Evolutionary conservation across 768 basidiomycete species (phyloP).

Genomic region (Tubosaeta brunneosetosa): DNA sequence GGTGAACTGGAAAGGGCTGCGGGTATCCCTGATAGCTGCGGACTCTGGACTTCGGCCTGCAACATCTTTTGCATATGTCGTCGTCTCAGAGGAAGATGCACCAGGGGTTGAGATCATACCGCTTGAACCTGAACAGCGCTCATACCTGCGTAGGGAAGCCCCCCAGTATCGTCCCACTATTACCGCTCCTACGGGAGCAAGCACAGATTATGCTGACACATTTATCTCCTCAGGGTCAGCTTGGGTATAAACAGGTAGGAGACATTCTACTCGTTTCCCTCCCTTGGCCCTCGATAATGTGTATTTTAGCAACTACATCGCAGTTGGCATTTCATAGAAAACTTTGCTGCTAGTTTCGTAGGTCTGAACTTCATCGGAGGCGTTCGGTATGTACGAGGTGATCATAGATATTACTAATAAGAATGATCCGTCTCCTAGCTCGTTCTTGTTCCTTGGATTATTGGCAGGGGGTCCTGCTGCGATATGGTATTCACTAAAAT

Average conservation of each 20-base stretch:
- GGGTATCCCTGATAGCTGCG: conserved; percentile 66
- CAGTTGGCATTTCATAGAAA: conserved; percentile 78
- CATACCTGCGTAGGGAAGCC: conserved; percentile 99
- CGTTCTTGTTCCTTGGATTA: conserved; percentile 75
- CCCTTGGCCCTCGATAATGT: neutral
- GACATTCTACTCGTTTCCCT: neutral
- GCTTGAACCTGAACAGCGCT: conserved; percentile 97
- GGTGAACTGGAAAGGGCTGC: conserved; percentile 76
- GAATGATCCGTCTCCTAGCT: conserved; percentile 36
- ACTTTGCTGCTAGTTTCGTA: conserved; percentile 83
- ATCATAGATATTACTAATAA: conserved; percentile 1
- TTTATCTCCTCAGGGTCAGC: conserved; percentile 47
- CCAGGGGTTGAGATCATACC: conserved; percentile 92
- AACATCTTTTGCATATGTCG: conserved; percentile 2
- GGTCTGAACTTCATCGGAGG: conserved; percentile 89
- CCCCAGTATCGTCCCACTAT: conserved; percentile 53
- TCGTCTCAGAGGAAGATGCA: conserved; percentile 25
- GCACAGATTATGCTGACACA: conserved; percentile 46
- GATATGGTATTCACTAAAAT: conserved; percentile 50
- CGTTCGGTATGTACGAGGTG: conserved; percentile 50
- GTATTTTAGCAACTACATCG: conserved; percentile 72
- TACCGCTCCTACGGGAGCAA: conserved; percentile 38
- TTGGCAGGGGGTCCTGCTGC: conserved; percentile 85
- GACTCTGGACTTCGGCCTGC: conserved; percentile 14
- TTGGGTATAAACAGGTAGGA: conserved; percentile 77